phyloP scores from a whole-genome alignment of 2,329 filamentous ascomycete genomes.

The Fusarium sp. region DNA sequence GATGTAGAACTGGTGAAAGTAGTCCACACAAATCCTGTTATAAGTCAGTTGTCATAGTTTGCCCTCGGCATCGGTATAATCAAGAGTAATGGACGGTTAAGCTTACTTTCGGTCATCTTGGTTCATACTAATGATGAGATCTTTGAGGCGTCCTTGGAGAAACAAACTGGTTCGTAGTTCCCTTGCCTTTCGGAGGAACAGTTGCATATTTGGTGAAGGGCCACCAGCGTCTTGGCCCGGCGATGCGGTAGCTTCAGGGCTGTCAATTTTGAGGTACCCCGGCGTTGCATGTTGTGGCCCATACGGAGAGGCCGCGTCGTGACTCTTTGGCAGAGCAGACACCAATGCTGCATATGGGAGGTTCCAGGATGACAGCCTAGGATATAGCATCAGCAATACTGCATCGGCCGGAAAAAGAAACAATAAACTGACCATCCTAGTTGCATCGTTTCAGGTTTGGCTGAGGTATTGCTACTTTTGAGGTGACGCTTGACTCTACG shows the following conservation, averaged over 20 bases:
- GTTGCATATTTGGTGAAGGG: conserved; percentile 27
- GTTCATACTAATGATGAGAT: conserved; percentile 15
- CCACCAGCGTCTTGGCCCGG: neutral
- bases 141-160: conserved; percentile 11
- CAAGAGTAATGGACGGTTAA: too few species aligned
- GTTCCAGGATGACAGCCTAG: conserved; percentile 19
- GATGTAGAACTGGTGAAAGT: conserved; percentile 38
- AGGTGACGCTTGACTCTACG: too few species aligned
- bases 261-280: conserved; percentile 18
- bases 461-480: too few species aligned
- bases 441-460: too few species aligned
- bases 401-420: too few species aligned
- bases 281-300: conserved; percentile 8
- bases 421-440: too few species aligned
- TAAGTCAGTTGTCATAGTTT: neutral
- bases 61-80: neutral
- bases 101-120: conserved; percentile 26
- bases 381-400: too few species aligned
- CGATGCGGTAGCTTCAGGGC: neutral
- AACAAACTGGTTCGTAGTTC: conserved; percentile 17
- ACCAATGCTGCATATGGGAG: conserved; percentile 33
- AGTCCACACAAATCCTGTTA: conserved; percentile 14
- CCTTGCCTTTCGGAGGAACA: conserved; percentile 15
- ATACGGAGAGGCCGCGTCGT: conserved; percentile 17
- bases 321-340: neutral